These are phyloP conservation scores for Otatea glauca DNA, from an alignment of 176 grass and related monocot species.

Conservation along the genomic window DNA sequence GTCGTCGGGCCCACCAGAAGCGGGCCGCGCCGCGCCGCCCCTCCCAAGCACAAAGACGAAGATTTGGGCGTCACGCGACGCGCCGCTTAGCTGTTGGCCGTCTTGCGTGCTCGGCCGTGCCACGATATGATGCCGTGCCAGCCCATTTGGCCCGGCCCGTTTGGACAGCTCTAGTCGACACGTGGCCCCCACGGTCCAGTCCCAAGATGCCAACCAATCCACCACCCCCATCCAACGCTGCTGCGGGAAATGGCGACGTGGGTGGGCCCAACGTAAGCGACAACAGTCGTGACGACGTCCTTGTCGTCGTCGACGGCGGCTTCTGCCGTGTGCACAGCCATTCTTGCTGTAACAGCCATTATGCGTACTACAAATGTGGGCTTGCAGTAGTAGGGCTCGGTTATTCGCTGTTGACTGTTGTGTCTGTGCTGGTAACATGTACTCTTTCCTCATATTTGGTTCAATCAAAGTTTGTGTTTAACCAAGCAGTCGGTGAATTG, in stretches of 20 bases:
- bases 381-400: not conserved
- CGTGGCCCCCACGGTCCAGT: constrained; percentile 15
- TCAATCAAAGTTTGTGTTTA: constrained; percentile 33
- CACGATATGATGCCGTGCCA: too few species aligned
- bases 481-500: not conserved
- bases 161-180: too few species aligned
- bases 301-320: not conserved
- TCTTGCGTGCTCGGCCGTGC: too few species aligned
- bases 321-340: not conserved
- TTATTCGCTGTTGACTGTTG: constrained; percentile 44
- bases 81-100: too few species aligned
- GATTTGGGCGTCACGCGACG: too few species aligned
- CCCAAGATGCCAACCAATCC: constrained; percentile 20
- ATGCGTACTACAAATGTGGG: constrained; percentile 25
- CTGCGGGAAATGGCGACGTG: constrained; percentile 28
- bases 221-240: not conserved
- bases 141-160: too few species aligned
- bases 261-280: not conserved
- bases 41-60: too few species aligned
- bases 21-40: too few species aligned
- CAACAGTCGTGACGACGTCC: not conserved
- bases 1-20: too few species aligned
- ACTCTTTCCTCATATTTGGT: constrained; percentile 4
- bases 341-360: not conserved
- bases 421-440: constrained; percentile 22